Percentiles rank a stretch among this genome's conserved stretches.
Evolutionary conservation across 257 asterid species (phyloP).

Genomic region (Cinchona pubescens): DNA sequence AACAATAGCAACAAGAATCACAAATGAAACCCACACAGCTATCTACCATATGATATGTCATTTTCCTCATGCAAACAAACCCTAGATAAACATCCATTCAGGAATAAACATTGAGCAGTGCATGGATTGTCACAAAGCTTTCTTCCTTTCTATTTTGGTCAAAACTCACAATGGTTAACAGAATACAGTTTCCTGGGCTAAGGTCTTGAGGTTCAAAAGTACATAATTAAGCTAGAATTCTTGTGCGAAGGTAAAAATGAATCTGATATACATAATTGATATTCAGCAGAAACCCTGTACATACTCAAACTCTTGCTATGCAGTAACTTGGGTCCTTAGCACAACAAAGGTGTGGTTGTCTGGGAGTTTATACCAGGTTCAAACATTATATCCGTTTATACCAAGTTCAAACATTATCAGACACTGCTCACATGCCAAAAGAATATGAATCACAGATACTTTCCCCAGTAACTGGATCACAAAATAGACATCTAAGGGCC

Average conservation of each 20-base stretch:
- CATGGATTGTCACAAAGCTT: neutral
- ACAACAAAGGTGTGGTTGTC: neutral
- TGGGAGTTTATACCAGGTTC: neutral
- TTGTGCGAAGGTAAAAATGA: neutral
- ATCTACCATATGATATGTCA: neutral
- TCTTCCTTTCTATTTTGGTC: neutral
- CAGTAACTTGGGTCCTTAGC: neutral
- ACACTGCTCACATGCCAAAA: conserved; percentile 1
- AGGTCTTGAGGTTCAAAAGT: neutral
- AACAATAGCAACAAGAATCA: neutral
- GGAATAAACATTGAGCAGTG: neutral
- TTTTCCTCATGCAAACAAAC: neutral
- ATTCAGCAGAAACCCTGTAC: neutral
- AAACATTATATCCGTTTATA: neutral
- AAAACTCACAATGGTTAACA: neutral
- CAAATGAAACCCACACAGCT: neutral
- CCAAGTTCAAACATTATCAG: neutral
- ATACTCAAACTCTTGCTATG: neutral
- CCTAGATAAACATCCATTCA: neutral
- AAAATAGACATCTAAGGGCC: conserved; percentile 4
- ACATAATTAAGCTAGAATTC: neutral
- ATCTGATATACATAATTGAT: neutral
- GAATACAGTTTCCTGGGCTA: neutral
- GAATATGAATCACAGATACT: neutral
- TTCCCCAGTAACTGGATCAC: neutral